Base-by-base conservation (phyloP, 805 yeast species). In the Candida lessepsii region DNA sequence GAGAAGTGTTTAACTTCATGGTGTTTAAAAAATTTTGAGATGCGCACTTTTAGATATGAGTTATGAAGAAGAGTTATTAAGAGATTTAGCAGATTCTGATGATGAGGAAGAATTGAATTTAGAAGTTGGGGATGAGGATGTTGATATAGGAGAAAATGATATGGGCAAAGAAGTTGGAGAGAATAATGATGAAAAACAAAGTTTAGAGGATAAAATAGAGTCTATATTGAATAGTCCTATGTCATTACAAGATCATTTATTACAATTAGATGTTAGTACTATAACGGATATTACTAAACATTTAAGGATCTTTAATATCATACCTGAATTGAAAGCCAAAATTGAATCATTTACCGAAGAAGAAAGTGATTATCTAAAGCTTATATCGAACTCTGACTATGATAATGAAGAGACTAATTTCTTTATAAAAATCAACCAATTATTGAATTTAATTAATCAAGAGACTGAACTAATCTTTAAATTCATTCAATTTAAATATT, bases 391-490 rank as follows among this genome's bases (percentile, higher is more conserved):
- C 14, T 47, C 64, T 11, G 53, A 53, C 23, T 48, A 48, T 9
- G 61, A 58, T 11, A 56, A 49, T 32, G 57, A 46, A 8, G 81
- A 80, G 48, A 70, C 73, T 48, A 57, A 63, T n/a, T 71, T 83
- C 20, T 58, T 86, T 9, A 62, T 75, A 4, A 58, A 60, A 10
- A 71, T 81, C 6, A 84, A 83, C 56, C 76, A 71, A 30, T 51
- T 76, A n/a, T 63, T 81, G 0, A 70, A 72, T 9, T 71, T 77
- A 5, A 68, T 85, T 2, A 71, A 72, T 33, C 64, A 65, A 10
- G 91, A 85, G 46, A 76, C 83, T 4, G 47, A 59, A 0, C 44
- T 66, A 2, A 52, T 83, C 8, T 76, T 76, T 44, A 57, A 69
- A 5, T 75, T 74, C 37, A 60, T 83, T 26, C 75, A 70, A 35